Evolutionary conservation across 2,329 filamentous ascomycete species (phyloP).

Genomic region (Scytalidium sp.): DNA sequence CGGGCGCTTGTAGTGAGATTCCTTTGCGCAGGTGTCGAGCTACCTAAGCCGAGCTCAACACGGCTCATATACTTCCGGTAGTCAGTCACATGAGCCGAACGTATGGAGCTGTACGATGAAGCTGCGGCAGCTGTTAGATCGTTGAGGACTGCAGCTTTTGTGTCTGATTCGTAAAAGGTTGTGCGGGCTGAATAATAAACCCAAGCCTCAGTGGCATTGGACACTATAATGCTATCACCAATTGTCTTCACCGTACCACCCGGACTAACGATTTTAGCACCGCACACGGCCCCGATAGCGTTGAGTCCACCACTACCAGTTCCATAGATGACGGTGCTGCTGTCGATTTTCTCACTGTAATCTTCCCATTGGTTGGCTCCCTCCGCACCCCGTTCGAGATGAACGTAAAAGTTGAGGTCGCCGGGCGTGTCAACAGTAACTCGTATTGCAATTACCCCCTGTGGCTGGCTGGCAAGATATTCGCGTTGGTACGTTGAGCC

Average conservation of each 20-base stretch:
- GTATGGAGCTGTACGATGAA: slow-evolving; percentile 13
- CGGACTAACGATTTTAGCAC: slow-evolving; percentile 18
- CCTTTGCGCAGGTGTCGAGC: slow-evolving; percentile 12
- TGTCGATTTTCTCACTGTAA: slow-evolving; percentile 10
- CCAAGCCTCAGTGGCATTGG: slow-evolving; percentile 30
- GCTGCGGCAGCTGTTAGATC: slow-evolving; percentile 15
- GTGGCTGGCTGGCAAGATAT: slow-evolving; percentile 20
- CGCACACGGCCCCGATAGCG: slow-evolving; percentile 14
- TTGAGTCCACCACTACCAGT: slow-evolving; percentile 11
- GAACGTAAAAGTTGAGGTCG: slow-evolving; percentile 9
- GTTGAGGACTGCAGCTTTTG: slow-evolving; percentile 20
- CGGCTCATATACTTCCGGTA: slow-evolving; percentile 30
- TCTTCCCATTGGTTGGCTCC: background rate
- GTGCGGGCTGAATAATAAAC: slow-evolving; percentile 37
- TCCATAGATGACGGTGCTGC: slow-evolving; percentile 7
- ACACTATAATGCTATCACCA: slow-evolving; percentile 32
- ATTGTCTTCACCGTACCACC: slow-evolving; percentile 23
- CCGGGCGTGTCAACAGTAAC: slow-evolving; percentile 14
- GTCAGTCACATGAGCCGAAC: slow-evolving; percentile 28
- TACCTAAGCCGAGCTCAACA: slow-evolving; percentile 25
- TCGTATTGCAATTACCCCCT: slow-evolving; percentile 18
- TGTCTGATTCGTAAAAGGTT: slow-evolving; percentile 30
- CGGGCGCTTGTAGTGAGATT: slow-evolving; percentile 26
- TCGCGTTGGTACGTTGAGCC: slow-evolving; percentile 21
- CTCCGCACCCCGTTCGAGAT: slow-evolving; percentile 6